Percentiles rank a stretch among this genome's conserved stretches.
These are phyloP conservation scores for Papiliotrema terrestris DNA, from an alignment of 1,284 basidiomycete species.

Conservation along the genomic window DNA sequence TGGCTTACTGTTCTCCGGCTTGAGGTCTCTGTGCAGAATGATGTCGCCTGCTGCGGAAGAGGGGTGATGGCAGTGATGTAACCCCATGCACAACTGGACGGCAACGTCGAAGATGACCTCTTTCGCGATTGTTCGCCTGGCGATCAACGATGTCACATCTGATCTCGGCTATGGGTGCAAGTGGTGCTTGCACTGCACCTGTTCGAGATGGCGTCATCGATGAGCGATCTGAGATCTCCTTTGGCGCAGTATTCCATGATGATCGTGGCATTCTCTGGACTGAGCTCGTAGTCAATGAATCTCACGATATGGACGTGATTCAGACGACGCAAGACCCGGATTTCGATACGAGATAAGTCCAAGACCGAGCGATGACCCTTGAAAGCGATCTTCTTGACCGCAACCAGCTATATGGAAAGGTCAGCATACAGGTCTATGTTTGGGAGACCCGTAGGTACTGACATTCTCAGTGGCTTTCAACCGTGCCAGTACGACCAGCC, in stretches of 20 bases:
- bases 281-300: background rate
- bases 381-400: background rate
- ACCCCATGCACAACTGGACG: background rate
- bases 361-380: background rate
- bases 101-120: background rate
- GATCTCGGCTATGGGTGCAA: background rate
- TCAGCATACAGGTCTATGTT: background rate
- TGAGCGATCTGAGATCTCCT: background rate
- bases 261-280: background rate
- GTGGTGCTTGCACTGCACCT: background rate
- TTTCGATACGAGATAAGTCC: background rate
- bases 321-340: background rate
- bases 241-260: background rate
- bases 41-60: background rate
- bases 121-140: background rate
- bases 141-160: background rate
- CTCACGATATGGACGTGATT: background rate
- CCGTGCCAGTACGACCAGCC: background rate
- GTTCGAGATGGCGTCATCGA: background rate
- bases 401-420: background rate
- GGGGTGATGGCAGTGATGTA: background rate
- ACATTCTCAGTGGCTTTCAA: background rate
- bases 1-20: background rate
- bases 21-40: background rate
- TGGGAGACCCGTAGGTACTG: background rate